These are phyloP conservation scores for Lactifluus piperatus DNA, from an alignment of 768 basidiomycete genomes.

Conservation along the genomic window DNA sequence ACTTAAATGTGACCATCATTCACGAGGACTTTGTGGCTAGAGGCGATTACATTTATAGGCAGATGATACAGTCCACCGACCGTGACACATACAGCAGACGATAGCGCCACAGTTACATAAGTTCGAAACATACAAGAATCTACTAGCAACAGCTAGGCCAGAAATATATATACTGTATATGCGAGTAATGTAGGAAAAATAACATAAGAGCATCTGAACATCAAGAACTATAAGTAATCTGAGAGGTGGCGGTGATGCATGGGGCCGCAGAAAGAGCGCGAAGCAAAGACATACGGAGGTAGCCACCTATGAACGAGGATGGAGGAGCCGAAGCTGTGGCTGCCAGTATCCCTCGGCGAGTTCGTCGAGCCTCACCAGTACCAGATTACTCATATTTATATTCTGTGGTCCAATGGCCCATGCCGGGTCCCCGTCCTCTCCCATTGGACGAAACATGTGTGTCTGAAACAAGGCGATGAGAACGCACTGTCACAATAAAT, in stretches of 20 bases:
- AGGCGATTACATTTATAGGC: too few relatives aligned
- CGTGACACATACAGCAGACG: neutral
- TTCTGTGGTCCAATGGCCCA: too few relatives aligned
- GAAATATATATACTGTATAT: neutral
- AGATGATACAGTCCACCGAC: too few relatives aligned
- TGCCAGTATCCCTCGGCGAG: too few relatives aligned
- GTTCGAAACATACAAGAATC: neutral
- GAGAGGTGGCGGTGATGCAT: neutral
- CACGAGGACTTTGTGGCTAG: too few relatives aligned
- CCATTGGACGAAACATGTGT: too few relatives aligned
- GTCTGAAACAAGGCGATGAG: too few relatives aligned
- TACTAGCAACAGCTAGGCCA: neutral
- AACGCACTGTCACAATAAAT: too few relatives aligned
- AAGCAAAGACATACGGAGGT: neutral
- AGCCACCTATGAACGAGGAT: neutral
- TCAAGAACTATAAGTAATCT: neutral
- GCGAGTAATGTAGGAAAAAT: neutral
- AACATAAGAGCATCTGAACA: neutral
- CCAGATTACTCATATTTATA: too few relatives aligned
- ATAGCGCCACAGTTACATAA: neutral
- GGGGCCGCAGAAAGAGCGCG: neutral
- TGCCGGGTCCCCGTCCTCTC: too few relatives aligned
- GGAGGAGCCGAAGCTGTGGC: conserved; percentile 51
- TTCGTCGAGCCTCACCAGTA: too few relatives aligned
- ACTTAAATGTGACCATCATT: too few relatives aligned